Evolutionary conservation across 129 eudicot species (phyloP).

Genomic region (Artemisia annua): DNA sequence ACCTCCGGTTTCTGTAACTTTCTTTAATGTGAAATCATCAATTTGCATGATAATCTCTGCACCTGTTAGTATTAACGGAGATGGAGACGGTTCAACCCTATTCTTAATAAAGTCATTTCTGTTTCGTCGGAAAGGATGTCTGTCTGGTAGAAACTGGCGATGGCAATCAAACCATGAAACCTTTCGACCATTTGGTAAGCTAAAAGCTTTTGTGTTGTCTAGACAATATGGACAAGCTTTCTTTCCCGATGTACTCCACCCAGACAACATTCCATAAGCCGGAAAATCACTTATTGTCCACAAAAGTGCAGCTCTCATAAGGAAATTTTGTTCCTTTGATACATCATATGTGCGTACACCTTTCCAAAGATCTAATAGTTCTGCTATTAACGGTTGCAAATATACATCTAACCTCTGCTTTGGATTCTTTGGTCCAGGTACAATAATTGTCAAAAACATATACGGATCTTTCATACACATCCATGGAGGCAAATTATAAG

Average conservation of each 20-base stretch:
- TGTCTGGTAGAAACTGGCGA: not conserved
- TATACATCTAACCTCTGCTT: constrained; percentile 12
- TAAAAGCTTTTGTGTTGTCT: not conserved
- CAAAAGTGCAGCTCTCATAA: not conserved
- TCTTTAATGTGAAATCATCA: constrained; percentile 16
- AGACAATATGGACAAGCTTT: not conserved
- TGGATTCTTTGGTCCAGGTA: not conserved
- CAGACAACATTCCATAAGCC: not conserved
- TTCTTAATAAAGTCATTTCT: not conserved
- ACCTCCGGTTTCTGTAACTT: not conserved
- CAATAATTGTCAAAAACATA: no score
- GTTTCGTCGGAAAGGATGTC: not conserved
- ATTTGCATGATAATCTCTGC: constrained; percentile 9
- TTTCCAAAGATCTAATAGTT: constrained; percentile 6
- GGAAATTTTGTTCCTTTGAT: not conserved
- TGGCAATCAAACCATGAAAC: constrained; percentile 28
- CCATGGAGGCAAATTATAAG: constrained; percentile 27
- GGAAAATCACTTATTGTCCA: not conserved
- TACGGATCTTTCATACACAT: no score
- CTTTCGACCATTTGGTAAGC: not conserved
- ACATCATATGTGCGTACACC: not conserved
- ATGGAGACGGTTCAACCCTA: not conserved
- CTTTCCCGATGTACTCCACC: not conserved
- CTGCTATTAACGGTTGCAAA: constrained; percentile 21
- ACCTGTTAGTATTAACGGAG: not conserved